Percentiles rank a stretch among this genome's conserved stretches.
phyloP scores from a whole-genome alignment of 371 early-diverging fungal genomes.

The Thermomucor indicae-seudaticae region DNA sequence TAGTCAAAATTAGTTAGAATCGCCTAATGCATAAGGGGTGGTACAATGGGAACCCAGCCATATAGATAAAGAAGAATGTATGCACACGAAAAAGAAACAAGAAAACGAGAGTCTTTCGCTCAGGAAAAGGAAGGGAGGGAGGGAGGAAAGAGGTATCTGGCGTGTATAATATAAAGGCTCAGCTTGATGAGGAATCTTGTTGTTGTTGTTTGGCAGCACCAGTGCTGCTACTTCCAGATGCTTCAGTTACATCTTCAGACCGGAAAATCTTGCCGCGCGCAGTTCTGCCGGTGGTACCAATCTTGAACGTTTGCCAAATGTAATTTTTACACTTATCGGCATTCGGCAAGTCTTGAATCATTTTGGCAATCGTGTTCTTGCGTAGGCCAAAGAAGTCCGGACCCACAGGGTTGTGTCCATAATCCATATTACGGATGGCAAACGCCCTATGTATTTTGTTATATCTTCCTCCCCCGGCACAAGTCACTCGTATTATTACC shows the following conservation, averaged over 20 bases:
- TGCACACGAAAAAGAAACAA: not conserved
- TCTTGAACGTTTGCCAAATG: slow-evolving; percentile 55
- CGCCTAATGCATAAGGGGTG: too few species aligned
- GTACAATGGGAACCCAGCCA: too few species aligned
- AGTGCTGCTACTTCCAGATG: not conserved
- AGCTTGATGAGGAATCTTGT: too few species aligned
- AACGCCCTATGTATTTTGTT: slow-evolving; percentile 23
- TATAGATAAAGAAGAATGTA: not conserved
- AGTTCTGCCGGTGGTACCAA: slow-evolving; percentile 20
- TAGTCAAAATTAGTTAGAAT: too few species aligned
- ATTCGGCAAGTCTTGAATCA: slow-evolving; percentile 88
- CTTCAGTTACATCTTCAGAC: slow-evolving; percentile 12
- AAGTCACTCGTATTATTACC: not conserved
- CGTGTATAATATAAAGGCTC: too few species aligned
- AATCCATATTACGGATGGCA: slow-evolving; percentile 74
- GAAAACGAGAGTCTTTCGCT: not conserved
- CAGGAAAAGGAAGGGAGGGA: too few species aligned
- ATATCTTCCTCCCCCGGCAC: not conserved
- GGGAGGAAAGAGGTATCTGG: too few species aligned
- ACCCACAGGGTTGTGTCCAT: slow-evolving; percentile 82
- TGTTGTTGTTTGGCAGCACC: not conserved
- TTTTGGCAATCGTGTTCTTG: slow-evolving; percentile 82
- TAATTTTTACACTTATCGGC: slow-evolving; percentile 76
- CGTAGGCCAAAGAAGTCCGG: slow-evolving; percentile 92
- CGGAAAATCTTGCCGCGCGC: slow-evolving; percentile 21